A percentile compares a stretch with the other conserved stretches of the same genome.
Conservation (phyloP, 805 yeast species). For the Myxozyma geophila region DNA sequence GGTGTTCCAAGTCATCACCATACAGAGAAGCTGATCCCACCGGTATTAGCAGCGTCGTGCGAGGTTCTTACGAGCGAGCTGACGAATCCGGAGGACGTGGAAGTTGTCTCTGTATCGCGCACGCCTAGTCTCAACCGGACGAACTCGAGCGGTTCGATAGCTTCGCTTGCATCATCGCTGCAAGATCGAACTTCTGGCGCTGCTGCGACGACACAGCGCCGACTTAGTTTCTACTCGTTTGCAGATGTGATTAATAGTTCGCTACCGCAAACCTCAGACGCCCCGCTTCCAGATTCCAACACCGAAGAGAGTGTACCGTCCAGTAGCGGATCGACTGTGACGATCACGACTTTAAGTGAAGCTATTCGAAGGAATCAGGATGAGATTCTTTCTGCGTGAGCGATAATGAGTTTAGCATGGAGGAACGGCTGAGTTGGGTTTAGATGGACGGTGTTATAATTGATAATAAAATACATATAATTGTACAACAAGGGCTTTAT, state of each 20-base stretch:
- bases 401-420: not conserved
- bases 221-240: conserved; percentile 26
- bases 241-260: conserved; percentile 22
- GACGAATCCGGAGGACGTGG: conserved; percentile 69
- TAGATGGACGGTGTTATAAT: not conserved
- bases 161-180: not conserved
- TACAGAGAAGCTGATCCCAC: conserved; percentile 72
- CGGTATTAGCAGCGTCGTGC: conserved; percentile 79
- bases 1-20: conserved; percentile 47
- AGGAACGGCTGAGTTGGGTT: not conserved
- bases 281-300: not conserved
- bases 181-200: not conserved
- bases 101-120: conserved; percentile 64
- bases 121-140: conserved; percentile 7
- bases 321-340: not conserved
- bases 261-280: not conserved
- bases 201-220: not conserved
- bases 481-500: too few relatives aligned
- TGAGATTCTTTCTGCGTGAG: conserved; percentile 5
- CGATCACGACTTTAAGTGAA: conserved; percentile 23
- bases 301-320: too few relatives aligned
- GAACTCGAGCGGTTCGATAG: conserved; percentile 8
- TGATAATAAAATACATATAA: not conserved
- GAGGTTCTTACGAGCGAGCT: conserved; percentile 61
- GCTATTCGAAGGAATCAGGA: conserved; percentile 20